A percentile compares a stretch with the other conserved stretches of the same genome.
phyloP scores from a whole-genome alignment of 2,329 filamentous ascomycete species.

The Penicillium sp. region DNA sequence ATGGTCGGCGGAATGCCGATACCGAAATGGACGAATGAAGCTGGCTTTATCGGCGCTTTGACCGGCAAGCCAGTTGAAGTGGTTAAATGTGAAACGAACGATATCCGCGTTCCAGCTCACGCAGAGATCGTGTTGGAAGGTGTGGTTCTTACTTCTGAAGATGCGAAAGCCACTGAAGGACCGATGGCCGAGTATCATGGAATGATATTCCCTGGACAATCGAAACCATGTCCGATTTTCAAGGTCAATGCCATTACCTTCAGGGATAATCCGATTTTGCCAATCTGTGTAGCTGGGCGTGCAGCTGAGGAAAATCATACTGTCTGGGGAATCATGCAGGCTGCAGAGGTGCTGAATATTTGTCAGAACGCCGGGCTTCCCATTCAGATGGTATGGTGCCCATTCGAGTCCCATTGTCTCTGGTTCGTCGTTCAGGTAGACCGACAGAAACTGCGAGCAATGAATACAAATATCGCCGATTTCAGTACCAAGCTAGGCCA shows the following conservation, averaged over 20 bases:
- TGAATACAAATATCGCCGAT: constrained; percentile 15
- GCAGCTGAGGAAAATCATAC: constrained; percentile 17
- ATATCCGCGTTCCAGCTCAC: constrained; percentile 19
- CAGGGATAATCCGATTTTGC: no score
- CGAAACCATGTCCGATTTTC: constrained; percentile 14
- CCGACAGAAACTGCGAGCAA: constrained; percentile 9
- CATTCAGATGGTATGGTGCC: constrained; percentile 18
- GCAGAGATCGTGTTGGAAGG: constrained; percentile 24
- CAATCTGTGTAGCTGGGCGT: no score
- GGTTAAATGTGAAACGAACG: constrained; percentile 24
- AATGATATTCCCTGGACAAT: constrained; percentile 12
- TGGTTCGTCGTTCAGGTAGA: constrained; percentile 20
- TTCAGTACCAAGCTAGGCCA: constrained; percentile 16
- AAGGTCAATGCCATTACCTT: constrained; percentile 19
- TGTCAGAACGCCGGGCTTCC: constrained; percentile 18
- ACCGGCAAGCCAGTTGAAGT: constrained; percentile 16
- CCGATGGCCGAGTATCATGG: constrained; percentile 26
- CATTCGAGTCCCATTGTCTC: constrained; percentile 18
- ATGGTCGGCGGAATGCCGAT: constrained; percentile 44
- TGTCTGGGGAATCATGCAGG: constrained; percentile 17
- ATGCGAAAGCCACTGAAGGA: constrained; percentile 14
- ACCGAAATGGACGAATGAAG: constrained; percentile 52
- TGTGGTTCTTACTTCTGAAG: constrained; percentile 13
- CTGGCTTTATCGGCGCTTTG: constrained; percentile 45
- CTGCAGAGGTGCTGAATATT: constrained; percentile 19